phyloP scores from a whole-genome alignment of 495 filamentous ascomycete genomes.

The Letharia columbiana region DNA sequence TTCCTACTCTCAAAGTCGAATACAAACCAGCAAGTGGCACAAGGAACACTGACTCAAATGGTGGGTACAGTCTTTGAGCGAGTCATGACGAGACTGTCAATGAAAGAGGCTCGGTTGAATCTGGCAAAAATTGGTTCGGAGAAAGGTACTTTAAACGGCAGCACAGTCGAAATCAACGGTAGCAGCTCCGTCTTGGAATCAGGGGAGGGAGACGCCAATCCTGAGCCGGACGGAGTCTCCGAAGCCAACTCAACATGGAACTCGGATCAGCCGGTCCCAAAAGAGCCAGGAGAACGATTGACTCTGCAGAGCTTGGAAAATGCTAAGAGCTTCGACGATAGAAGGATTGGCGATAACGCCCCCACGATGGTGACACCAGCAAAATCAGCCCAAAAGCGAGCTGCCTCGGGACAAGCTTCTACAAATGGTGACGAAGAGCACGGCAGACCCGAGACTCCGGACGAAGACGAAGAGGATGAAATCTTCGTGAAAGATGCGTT shows the following conservation, averaged over 20 bases:
- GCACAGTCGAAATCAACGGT: constrained; percentile 21
- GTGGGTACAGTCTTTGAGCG: constrained; percentile 95
- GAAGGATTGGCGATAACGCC: constrained; percentile 79
- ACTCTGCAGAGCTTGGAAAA: constrained; percentile 95
- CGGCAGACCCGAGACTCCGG: constrained; percentile 38
- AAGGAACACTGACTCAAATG: constrained; percentile 97
- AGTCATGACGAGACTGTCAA: constrained; percentile 74
- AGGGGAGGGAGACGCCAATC: constrained; percentile 29
- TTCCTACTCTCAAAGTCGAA: constrained; percentile 88
- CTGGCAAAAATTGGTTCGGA: constrained; percentile 32
- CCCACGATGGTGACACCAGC: constrained; percentile 85
- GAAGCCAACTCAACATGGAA: constrained; percentile 41
- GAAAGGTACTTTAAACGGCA: constrained; percentile 27
- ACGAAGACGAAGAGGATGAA: constrained; percentile 91
- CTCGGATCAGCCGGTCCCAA: constrained; percentile 46
- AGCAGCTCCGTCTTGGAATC: constrained; percentile 28
- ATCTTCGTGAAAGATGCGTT: constrained; percentile 95
- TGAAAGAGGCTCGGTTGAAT: constrained; percentile 65
- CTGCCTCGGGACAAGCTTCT: constrained; percentile 47
- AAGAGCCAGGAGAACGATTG: constrained; percentile 67
- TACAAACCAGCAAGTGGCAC: constrained; percentile 90
- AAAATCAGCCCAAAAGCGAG: constrained; percentile 47
- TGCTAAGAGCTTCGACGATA: constrained; percentile 86
- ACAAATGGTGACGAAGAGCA: constrained; percentile 43
- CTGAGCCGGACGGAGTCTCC: constrained; percentile 40